Evolutionary conservation across 345 rosid genomes (phyloP).

Genomic region (Eucalyptus coolabah): DNA sequence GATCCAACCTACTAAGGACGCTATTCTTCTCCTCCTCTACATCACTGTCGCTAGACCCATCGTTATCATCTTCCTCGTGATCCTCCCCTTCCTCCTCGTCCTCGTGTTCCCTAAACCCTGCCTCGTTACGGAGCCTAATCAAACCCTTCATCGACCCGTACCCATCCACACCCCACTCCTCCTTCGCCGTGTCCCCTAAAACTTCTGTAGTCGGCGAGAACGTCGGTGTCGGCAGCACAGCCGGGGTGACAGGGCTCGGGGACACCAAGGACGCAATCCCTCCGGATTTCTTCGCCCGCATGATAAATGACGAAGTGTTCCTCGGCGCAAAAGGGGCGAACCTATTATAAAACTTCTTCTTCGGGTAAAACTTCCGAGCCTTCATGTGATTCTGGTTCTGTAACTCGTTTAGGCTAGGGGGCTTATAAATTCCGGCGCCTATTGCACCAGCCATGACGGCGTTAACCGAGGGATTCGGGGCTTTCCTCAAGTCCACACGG

Average conservation of each 20-base stretch:
- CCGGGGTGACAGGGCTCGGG: slow-evolving; percentile 88
- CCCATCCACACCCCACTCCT: slow-evolving; percentile 98
- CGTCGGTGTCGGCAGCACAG: slow-evolving; percentile 75
- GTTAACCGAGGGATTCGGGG: slow-evolving; percentile 14
- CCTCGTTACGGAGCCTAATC: slow-evolving; percentile 63
- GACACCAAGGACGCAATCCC: slow-evolving; percentile 94
- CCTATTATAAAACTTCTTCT: slow-evolving; percentile 48
- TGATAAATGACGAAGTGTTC: slow-evolving; percentile 80
- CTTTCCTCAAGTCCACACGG: slow-evolving; percentile 30
- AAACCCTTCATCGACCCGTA: slow-evolving; percentile 97
- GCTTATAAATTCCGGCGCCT: slow-evolving; percentile 43
- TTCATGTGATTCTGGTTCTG: slow-evolving; percentile 71
- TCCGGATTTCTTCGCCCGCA: slow-evolving; percentile 82
- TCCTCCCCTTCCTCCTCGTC: slow-evolving; percentile 50
- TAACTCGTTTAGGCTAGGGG: slow-evolving; percentile 75
- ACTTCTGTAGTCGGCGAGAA: slow-evolving; percentile 85
- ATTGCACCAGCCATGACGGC: slow-evolving; percentile 4
- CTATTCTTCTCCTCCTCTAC: slow-evolving; percentile 90
- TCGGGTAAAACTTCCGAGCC: slow-evolving; percentile 64
- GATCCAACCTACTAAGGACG: slow-evolving; percentile 92
- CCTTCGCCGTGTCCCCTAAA: slow-evolving; percentile 89
- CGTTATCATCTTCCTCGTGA: slow-evolving; percentile 54
- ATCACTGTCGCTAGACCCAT: slow-evolving; percentile 91
- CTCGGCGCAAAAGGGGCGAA: slow-evolving; percentile 93
- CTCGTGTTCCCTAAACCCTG: slow-evolving; percentile 37